Base-by-base conservation (phyloP, 176 grass and related monocot species). In the Chloris gayana region DNA sequence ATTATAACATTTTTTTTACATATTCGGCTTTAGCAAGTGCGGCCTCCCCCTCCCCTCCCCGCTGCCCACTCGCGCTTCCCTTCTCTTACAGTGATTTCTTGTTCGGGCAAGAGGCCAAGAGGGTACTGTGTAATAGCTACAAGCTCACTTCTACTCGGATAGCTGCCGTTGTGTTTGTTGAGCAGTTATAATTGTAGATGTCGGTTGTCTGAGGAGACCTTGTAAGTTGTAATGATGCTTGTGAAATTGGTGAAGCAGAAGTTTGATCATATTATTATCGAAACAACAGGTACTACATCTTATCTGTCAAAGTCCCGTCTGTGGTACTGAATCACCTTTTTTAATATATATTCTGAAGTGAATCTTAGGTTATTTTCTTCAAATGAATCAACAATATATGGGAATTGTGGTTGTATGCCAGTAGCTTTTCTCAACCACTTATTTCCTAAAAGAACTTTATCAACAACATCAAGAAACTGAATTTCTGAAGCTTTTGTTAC, bases 141-240 rank as follows among this genome's bases (percentile, higher is more conserved):
- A 33, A 26, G 22, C 42, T 71, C 7, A 19, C 7, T 63, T 78
- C 6, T 62, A 24, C 14, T 47, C 13, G 8, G 15, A 21, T 22
- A 60, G 17, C 18, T 10, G 31, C 32, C 24, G 33, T 11, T 60
- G 10, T 2, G 37, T 30, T 80, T 80, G 1, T 80, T 56, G 1
- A 29, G 38, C 21, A 11, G n/a, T 74, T 77, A 13, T n/a, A 19
- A 67, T 75, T 42, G 44, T 22, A 45, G 19, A 58, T 67, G 9
- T 57, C 25, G 4, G 17, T 25, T 25, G 3, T 15, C 13, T 54
- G 88, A 77, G 91, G 88, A 37, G 91, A 93, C 42, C 85, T 93
- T 73, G 82, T 93, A 73, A n/a, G n/a, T n/a, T n/a, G n/a, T n/a
- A n/a, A 90, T 90, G 82, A 93, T 93, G 91, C 85, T 93, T 73